Percentiles rank a stretch among this genome's conserved stretches.
Conservation (phyloP, 2,329 filamentous ascomycete genomes). For the Apiospora sp. region DNA sequence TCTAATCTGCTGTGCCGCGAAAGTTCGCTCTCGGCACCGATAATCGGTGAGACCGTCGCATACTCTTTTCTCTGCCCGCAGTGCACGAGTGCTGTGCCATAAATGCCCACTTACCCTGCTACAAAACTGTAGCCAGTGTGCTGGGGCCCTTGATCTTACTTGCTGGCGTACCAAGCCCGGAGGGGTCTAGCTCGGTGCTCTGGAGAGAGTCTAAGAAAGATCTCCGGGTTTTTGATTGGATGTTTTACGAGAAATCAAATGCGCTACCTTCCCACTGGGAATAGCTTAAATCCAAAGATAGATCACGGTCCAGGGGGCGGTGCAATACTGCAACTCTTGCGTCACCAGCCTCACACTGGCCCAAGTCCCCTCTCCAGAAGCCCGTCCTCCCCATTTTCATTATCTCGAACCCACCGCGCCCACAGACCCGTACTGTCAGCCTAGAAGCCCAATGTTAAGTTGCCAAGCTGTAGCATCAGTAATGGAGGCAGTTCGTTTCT, state of each 20-base stretch:
- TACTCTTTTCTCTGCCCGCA: neutral
- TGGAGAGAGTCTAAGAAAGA: neutral
- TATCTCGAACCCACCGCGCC: neutral
- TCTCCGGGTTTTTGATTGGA: neutral
- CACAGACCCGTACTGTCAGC: neutral
- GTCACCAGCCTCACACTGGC: conserved; percentile 10
- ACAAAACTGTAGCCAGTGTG: neutral
- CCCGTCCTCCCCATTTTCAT: neutral
- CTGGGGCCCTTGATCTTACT: neutral
- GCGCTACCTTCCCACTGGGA: conserved; percentile 20
- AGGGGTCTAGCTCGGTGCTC: neutral
- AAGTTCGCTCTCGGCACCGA: conserved; percentile 12
- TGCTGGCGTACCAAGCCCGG: neutral
- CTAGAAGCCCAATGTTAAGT: too few relatives aligned
- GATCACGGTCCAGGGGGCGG: conserved; percentile 17
- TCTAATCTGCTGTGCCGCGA: neutral
- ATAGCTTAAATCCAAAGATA: conserved; percentile 31
- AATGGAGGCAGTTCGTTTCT: neutral
- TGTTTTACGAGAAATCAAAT: conserved; percentile 20
- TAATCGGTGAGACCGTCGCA: conserved; percentile 15
- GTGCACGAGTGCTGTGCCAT: neutral
- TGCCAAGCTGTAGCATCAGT: conserved; percentile 9
- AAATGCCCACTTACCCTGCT: neutral
- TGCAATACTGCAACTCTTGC: neutral
- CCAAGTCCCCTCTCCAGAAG: neutral